These are phyloP conservation scores for Helminthosporium solani DNA, from an alignment of 2,329 filamentous ascomycete genomes.

Conservation along the genomic window DNA sequence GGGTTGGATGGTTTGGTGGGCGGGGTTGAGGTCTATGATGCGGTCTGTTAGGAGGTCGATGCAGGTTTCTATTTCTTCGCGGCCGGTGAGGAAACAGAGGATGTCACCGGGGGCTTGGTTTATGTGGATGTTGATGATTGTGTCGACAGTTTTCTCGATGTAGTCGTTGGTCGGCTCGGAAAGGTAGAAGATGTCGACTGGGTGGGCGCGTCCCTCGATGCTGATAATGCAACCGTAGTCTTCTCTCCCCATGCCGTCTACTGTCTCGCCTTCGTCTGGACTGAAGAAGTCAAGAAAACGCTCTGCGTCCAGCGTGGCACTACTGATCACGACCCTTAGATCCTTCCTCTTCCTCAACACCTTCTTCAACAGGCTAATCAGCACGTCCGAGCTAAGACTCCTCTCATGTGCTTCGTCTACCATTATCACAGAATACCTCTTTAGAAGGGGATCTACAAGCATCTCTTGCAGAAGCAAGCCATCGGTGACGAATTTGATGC, in stretches of 20 bases:
- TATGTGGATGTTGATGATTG: slow-evolving; percentile 83
- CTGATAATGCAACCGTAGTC: slow-evolving; percentile 69
- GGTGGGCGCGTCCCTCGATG: slow-evolving; percentile 83
- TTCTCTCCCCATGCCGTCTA: slow-evolving; percentile 42
- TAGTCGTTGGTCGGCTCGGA: slow-evolving; percentile 81
- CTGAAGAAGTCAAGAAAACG: slow-evolving; percentile 79
- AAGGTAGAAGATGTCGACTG: slow-evolving; percentile 82
- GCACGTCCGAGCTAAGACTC: slow-evolving; percentile 86
- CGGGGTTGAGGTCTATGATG: slow-evolving; percentile 61
- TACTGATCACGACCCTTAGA: slow-evolving; percentile 85
- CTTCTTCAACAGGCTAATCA: slow-evolving; percentile 89
- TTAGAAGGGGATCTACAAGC: slow-evolving; percentile 85
- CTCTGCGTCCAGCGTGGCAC: slow-evolving; percentile 88
- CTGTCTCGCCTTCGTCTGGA: slow-evolving; percentile 44
- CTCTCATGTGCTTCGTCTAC: slow-evolving; percentile 96
- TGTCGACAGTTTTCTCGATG: slow-evolving; percentile 76
- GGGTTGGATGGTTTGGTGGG: slow-evolving; percentile 62
- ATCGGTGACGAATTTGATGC: slow-evolving; percentile 94
- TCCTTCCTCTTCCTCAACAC: slow-evolving; percentile 78
- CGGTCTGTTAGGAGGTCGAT: slow-evolving; percentile 79
- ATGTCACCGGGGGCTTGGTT: slow-evolving; percentile 83
- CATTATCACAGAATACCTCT: slow-evolving; percentile 93
- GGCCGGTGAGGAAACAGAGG: slow-evolving; percentile 84
- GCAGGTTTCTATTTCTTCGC: slow-evolving; percentile 85
- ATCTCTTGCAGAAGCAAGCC: slow-evolving; percentile 89